phyloP scores from a whole-genome alignment of 2,329 filamentous ascomycete species.

The Diaporthe batatas region DNA sequence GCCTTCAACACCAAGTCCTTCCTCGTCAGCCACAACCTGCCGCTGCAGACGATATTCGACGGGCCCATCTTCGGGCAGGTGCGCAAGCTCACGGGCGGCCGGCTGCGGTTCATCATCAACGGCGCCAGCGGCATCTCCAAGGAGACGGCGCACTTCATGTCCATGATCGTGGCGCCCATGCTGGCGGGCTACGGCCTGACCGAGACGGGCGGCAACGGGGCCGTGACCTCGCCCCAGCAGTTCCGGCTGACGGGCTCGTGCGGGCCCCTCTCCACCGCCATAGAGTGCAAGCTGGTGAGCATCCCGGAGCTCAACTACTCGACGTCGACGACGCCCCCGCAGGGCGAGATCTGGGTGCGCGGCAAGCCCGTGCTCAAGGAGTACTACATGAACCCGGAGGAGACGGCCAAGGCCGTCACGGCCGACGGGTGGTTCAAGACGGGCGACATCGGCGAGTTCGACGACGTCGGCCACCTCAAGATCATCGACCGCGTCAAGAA shows the following conservation, averaged over 20 bases:
- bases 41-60: slow-evolving; percentile 80
- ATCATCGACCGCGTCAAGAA: slow-evolving; percentile 99
- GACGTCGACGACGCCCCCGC: slow-evolving; percentile 78
- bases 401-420: slow-evolving; percentile 83
- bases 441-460: slow-evolving; percentile 93
- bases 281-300: slow-evolving; percentile 94
- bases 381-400: slow-evolving; percentile 89
- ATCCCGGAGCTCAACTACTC: slow-evolving; percentile 90
- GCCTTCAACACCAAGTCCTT: slow-evolving; percentile 72
- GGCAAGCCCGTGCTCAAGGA: slow-evolving; percentile 80
- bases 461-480: slow-evolving; percentile 81
- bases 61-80: slow-evolving; percentile 91
- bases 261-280: slow-evolving; percentile 80
- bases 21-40: slow-evolving; percentile 70
- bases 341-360: slow-evolving; percentile 93
- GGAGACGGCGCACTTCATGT: slow-evolving; percentile 91
- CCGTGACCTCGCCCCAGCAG: slow-evolving; percentile 85
- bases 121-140: slow-evolving; percentile 91
- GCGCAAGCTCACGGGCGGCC: slow-evolving; percentile 88
- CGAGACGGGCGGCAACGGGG: slow-evolving; percentile 88
- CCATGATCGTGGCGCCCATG: slow-evolving; percentile 94
- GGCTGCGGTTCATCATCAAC: slow-evolving; percentile 91
- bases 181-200: slow-evolving; percentile 94
- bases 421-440: slow-evolving; percentile 97
- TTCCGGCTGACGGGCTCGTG: slow-evolving; percentile 80